These are phyloP conservation scores for Athelia sp. DNA, from an alignment of 1,284 basidiomycete genomes.

Conservation along the genomic window DNA sequence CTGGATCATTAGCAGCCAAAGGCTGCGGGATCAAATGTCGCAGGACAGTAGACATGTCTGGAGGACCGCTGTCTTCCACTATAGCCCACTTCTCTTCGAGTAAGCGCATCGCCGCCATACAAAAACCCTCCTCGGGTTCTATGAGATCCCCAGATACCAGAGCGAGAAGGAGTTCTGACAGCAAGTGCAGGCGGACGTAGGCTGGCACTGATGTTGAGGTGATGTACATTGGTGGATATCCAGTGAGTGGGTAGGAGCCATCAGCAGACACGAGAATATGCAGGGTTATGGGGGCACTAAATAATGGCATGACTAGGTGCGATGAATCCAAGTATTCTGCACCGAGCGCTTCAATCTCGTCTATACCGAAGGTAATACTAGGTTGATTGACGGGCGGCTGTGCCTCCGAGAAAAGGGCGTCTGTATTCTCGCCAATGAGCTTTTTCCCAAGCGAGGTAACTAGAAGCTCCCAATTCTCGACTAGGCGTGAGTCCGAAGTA, in stretches of 20 bases:
- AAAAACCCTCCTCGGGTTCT: constrained; percentile 66
- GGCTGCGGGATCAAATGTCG: constrained; percentile 49
- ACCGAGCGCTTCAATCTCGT: constrained; percentile 71
- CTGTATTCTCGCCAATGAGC: constrained; percentile 38
- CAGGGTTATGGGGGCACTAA: constrained; percentile 59
- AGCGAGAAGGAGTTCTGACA: constrained; percentile 56
- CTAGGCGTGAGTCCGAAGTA: constrained; percentile 31
- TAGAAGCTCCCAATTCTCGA: constrained; percentile 47
- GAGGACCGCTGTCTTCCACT: constrained; percentile 66
- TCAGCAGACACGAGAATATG: constrained; percentile 58
- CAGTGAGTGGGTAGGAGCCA: constrained; percentile 50
- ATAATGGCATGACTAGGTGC: constrained; percentile 56
- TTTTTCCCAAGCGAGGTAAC: constrained; percentile 43
- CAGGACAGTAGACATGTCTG: constrained; percentile 65
- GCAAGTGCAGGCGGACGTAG: constrained; percentile 82
- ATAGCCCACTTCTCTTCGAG: constrained; percentile 68
- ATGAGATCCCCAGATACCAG: constrained; percentile 54
- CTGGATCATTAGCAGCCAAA: constrained; percentile 3
- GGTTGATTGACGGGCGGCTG: constrained; percentile 5
- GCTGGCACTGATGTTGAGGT: constrained; percentile 69
- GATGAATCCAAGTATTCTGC: constrained; percentile 37
- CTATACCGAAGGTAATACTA: constrained; percentile 38
- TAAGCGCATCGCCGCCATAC: constrained; percentile 71
- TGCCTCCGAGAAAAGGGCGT: constrained; percentile 11
- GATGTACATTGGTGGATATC: constrained; percentile 72